phyloP scores from a whole-genome alignment of 345 rosid genomes.

The Hibiscus syriacus region DNA sequence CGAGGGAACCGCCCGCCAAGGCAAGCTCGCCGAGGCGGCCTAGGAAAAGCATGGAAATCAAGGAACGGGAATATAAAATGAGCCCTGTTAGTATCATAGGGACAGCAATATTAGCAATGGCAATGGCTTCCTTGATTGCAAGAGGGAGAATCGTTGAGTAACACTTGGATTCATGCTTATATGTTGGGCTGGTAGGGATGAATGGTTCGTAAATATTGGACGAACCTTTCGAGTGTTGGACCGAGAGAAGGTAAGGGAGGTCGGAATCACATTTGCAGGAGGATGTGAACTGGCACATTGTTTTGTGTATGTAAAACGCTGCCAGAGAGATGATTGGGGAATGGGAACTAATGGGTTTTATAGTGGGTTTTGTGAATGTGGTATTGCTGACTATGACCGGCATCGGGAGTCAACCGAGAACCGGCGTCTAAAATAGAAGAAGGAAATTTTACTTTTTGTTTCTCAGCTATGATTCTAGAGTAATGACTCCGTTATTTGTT shows the following conservation, averaged over 20 bases:
- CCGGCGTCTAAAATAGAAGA: background rate
- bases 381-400: background rate
- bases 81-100: slow-evolving; percentile 76
- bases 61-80: slow-evolving; percentile 70
- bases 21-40: slow-evolving; percentile 62
- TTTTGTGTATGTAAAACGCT: background rate
- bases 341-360: background rate
- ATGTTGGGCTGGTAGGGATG: slow-evolving; percentile 5
- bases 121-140: slow-evolving; percentile 36
- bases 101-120: slow-evolving; percentile 46
- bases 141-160: slow-evolving; percentile 1
- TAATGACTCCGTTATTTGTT: background rate
- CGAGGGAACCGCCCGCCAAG: slow-evolving; percentile 84
- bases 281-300: slow-evolving; percentile 1
- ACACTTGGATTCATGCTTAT: background rate
- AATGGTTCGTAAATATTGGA: slow-evolving; percentile 12
- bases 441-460: background rate
- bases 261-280: slow-evolving; percentile 8
- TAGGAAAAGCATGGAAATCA: slow-evolving; percentile 77
- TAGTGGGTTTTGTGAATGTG: background rate
- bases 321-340: background rate
- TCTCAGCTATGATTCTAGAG: background rate
- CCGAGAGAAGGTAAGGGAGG: background rate
- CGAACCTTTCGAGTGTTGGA: background rate
- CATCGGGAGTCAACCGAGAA: background rate